Evolutionary conservation across 2,329 filamentous ascomycete species (phyloP), one percentile per base, ranked within the genome.

Genomic region (Amylocarpus encephaloides): DNA sequence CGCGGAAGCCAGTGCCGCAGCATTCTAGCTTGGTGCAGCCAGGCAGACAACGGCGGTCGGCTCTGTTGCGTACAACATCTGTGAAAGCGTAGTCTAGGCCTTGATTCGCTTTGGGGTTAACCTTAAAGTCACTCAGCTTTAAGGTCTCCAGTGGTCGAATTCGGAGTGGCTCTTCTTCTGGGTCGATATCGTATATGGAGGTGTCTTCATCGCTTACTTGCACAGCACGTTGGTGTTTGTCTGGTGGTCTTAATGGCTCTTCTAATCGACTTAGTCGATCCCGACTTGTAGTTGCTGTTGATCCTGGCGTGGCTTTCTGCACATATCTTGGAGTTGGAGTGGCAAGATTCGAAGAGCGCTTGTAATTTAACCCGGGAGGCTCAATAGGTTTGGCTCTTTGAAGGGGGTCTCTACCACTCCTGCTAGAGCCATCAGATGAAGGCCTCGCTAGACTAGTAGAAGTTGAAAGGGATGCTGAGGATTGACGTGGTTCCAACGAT

Each of bases 41-140:
- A 13, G 75, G 73, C 1, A 86, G 67, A 58, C 79, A 82, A 57
- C 75, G 75, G 16, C 82, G 79, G 38, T 77, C 72, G 22, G 77
- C 74, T 52, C 72, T 75, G 36, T 73, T 76, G 48, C 83, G 79
- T 29, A 85, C 72, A 10, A 81, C 77, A 49, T 84, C 77, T 6
- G 70, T 67, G 62, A 77, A 86, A 10, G 82, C 81, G 61, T 75
- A 81, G 48, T 78, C 73, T 36, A 76, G 67, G 6, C 80, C 79
- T 46, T 80, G 70, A 51, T 83, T 83, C 59, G 72, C 74, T 3
- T 70, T 66, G 2, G 80, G 76, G 49, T 87, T 86, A 52, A 85
- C 71, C 59, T 78, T 84, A 70, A 87, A 88, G 67, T 86, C 76
- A 18, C 70, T 66, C 1, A 73, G 61, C 11, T 56, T 64, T 3